A percentile compares a stretch with the other conserved stretches of the same genome.
Conservation (phyloP, 306 rosid genomes). For the Castanea crenata region DNA sequence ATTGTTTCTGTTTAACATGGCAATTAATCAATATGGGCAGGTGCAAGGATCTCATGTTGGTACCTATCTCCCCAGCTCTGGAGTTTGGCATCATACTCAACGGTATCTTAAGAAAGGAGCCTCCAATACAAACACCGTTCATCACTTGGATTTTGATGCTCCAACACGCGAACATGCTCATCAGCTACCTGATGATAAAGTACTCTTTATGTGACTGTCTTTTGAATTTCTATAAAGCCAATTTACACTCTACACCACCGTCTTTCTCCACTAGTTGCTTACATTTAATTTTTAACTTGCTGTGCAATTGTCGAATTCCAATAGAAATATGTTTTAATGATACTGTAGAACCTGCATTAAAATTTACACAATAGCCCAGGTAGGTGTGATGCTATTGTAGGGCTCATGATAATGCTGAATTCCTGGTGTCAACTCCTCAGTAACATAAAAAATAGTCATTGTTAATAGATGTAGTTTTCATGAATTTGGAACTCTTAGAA, state of each 20-base stretch:
- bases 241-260: not conserved
- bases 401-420: slow-evolving; percentile 18
- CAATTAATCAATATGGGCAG: slow-evolving; percentile 41
- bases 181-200: slow-evolving; percentile 82
- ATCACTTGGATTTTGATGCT: slow-evolving; percentile 97
- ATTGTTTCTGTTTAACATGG: not conserved
- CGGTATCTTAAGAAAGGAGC: slow-evolving; percentile 70
- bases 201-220: slow-evolving; percentile 26
- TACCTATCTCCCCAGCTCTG: slow-evolving; percentile 79
- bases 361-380: not conserved
- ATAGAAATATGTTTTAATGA: not conserved
- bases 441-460: not conserved
- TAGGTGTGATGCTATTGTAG: not conserved
- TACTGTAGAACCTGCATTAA: slow-evolving; percentile 9
- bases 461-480: not conserved
- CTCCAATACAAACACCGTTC: slow-evolving; percentile 55
- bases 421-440: not conserved
- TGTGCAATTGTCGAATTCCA: not conserved
- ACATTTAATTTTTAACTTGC: slow-evolving; percentile 12
- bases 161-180: slow-evolving; percentile 97
- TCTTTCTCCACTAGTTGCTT: slow-evolving; percentile 12
- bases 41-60: slow-evolving; percentile 95
- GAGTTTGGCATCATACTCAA: slow-evolving; percentile 95
- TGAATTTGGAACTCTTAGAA: not conserved
- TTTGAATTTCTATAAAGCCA: slow-evolving; percentile 18